A percentile compares a stretch with the other conserved stretches of the same genome.
Evolutionary conservation across 2,329 filamentous ascomycete genomes (phyloP).

Genomic region (Nothopassalora personata): DNA sequence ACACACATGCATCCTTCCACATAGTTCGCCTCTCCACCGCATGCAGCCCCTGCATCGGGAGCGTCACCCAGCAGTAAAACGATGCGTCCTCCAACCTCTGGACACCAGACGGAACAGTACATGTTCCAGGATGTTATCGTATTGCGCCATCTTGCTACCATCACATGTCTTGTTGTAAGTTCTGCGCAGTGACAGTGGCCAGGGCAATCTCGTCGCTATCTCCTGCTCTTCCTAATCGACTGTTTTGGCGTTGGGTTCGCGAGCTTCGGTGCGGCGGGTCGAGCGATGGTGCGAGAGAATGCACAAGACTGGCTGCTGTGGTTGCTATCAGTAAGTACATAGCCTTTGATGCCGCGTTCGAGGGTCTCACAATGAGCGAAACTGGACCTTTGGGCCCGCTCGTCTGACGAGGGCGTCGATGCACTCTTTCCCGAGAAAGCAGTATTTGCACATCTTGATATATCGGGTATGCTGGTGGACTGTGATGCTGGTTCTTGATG

Average conservation of each 20-base stretch:
- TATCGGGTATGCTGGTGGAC: background rate
- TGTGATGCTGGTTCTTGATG: background rate
- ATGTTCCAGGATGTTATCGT: background rate
- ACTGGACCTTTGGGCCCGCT: conserved; percentile 1
- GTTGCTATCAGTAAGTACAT: background rate
- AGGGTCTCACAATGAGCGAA: conserved; percentile 1
- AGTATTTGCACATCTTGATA: conserved; percentile 8
- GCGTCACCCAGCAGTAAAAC: no score
- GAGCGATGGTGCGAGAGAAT: background rate
- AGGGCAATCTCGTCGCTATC: background rate
- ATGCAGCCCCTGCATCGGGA: no score
- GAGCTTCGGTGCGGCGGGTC: background rate
- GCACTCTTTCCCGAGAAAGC: conserved; percentile 9
- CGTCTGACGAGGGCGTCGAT: conserved; percentile 5
- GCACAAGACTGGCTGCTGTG: background rate
- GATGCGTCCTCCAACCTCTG: no score
- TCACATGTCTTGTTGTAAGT: no score
- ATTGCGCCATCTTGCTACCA: background rate
- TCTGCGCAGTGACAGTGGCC: no score
- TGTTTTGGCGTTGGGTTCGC: background rate
- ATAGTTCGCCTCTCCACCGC: conserved; percentile 69
- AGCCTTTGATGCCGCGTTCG: background rate
- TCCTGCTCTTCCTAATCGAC: background rate
- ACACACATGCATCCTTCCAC: conserved; percentile 65
- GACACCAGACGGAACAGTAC: no score